These are phyloP conservation scores for Lepraria neglecta DNA, from an alignment of 495 filamentous ascomycete genomes.

Conservation along the genomic window DNA sequence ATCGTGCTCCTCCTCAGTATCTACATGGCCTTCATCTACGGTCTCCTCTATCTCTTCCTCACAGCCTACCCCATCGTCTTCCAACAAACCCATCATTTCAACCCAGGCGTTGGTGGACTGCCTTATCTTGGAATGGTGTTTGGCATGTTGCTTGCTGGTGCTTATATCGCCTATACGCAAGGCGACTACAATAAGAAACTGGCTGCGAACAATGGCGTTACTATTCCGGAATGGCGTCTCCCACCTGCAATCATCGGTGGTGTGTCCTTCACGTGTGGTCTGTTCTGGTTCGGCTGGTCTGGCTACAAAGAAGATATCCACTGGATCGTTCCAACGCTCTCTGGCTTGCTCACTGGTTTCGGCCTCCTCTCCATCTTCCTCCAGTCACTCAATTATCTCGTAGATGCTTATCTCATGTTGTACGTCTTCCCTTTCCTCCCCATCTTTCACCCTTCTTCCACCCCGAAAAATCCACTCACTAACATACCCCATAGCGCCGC, in stretches of 20 bases:
- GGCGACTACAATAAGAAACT: slow-evolving; percentile 58
- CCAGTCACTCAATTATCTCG: slow-evolving; percentile 77
- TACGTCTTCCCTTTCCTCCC: slow-evolving; percentile 40
- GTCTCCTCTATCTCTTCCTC: slow-evolving; percentile 73
- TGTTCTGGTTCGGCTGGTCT: slow-evolving; percentile 89
- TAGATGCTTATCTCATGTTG: slow-evolving; percentile 86
- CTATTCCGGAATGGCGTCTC: slow-evolving; percentile 81
- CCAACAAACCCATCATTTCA: slow-evolving; percentile 61
- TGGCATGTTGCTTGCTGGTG: slow-evolving; percentile 62
- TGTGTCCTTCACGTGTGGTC: slow-evolving; percentile 61
- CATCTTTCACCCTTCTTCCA: background rate
- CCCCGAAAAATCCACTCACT: slow-evolving; percentile 11
- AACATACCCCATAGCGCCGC: slow-evolving; percentile 49
- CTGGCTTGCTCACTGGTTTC: slow-evolving; percentile 56
- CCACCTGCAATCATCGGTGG: slow-evolving; percentile 73
- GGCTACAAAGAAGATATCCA: slow-evolving; percentile 58
- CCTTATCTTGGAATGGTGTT: slow-evolving; percentile 77
- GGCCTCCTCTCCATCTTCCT: slow-evolving; percentile 76
- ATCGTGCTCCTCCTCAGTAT: slow-evolving; percentile 68
- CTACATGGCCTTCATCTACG: slow-evolving; percentile 78
- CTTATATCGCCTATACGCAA: slow-evolving; percentile 58
- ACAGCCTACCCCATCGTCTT: slow-evolving; percentile 79
- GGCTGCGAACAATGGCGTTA: slow-evolving; percentile 63
- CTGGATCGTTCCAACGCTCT: slow-evolving; percentile 77
- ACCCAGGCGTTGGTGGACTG: slow-evolving; percentile 60